Base-by-base conservation (phyloP, 495 filamentous ascomycete species). In the Lichenothelia convexa region DNA sequence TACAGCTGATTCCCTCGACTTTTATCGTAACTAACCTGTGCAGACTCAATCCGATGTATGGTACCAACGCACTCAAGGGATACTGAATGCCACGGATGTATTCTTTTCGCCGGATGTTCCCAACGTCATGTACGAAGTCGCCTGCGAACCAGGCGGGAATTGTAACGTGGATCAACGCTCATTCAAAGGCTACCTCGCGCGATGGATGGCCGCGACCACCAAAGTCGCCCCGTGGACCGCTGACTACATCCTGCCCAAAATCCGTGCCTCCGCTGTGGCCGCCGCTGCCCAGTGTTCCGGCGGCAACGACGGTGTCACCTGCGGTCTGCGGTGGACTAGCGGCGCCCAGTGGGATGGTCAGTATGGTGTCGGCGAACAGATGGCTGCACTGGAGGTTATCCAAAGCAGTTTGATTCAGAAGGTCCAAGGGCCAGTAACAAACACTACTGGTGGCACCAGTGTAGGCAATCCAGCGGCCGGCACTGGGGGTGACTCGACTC, bases 181-280 rank as follows among this genome's bases (percentile, higher is more conserved):
- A 30, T 85, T 83, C 64, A 87, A 86, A 55, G 78, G 76, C 6
- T 77, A 80, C 45, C 59, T 83, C 13, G 56, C 72, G 24, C 71
- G 71, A 5, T 83, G 75, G 77, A 60, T 87, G 49, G 70, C 73
- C 2, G 67, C 66, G 23, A 65, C 70, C 23, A 60, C 71, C 7
- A 71, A 73, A 39, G 62, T 85, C 41, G 79, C 73, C 4, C 78
- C 80, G 3, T 70, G 62, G 39, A 76, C 70, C 7, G 54, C 49
- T 30, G 58, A 67, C 21, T 42, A 50, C 6, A 68, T 86, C 32
- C 54, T 65, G 47, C 65, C 71, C 1, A 62, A 69, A 34, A 51
- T 87, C 8, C 45, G 55, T 35, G 56, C 57, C 9, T 70, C 65
- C 2, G 75, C 73, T 8, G 21, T 59, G 18, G 75, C 70, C 0